Evolutionary conservation across 208 protist genomes (phyloP).

Genomic region (Trypanosomatidae sp.): DNA sequence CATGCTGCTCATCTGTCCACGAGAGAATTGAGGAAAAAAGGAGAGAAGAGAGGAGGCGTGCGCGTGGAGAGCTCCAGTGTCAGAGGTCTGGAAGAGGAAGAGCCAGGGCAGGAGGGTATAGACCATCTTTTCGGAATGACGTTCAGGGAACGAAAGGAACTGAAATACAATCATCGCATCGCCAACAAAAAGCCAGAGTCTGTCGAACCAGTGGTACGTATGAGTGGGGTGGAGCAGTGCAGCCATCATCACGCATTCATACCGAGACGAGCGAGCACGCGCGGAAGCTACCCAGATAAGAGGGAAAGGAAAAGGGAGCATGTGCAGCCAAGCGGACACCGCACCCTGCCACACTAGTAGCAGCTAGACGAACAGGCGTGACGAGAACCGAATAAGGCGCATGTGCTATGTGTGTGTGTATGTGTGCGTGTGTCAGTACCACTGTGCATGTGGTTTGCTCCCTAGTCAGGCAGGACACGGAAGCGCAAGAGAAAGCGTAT

Average conservation of each 20-base stretch:
- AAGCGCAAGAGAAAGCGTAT: too few species aligned
- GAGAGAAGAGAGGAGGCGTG: not conserved
- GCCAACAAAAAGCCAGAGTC: slow-evolving; percentile 10
- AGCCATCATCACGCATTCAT: not conserved
- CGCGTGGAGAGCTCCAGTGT: not conserved
- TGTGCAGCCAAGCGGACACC: not conserved
- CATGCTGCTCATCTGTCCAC: not conserved
- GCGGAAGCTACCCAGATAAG: not conserved
- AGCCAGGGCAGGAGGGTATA: not conserved
- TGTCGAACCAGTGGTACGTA: not conserved
- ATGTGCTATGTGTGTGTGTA: not conserved
- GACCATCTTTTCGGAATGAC: not conserved
- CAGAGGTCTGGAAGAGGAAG: slow-evolving; percentile 1
- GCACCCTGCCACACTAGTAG: not conserved
- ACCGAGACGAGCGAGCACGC: not conserved
- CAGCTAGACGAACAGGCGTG: not conserved
- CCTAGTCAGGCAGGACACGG: too few species aligned
- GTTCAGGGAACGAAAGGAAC: not conserved
- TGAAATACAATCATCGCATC: not conserved
- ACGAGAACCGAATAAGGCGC: not conserved
- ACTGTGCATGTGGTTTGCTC: not conserved
- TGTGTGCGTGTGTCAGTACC: not conserved
- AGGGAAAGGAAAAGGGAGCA: not conserved
- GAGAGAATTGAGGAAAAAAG: not conserved
- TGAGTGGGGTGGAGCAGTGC: not conserved